Evolutionary conservation across 1,284 basidiomycete species (phyloP).

Genomic region (Leccinum subatratum): DNA sequence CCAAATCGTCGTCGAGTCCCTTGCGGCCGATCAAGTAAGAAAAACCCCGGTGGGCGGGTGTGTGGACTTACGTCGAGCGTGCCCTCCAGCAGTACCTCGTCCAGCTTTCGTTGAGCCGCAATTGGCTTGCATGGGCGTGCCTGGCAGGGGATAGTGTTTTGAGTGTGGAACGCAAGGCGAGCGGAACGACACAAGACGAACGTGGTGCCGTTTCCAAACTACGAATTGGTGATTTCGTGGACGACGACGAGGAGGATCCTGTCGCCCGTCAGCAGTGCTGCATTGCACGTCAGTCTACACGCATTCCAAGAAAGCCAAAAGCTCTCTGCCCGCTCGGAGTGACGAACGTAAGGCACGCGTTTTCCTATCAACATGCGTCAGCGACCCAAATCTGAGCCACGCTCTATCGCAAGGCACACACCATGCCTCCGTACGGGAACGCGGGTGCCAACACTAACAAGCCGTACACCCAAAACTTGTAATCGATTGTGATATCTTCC

Average conservation of each 20-base stretch:
- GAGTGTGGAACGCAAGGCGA: neutral
- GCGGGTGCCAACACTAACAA: conserved; percentile 63
- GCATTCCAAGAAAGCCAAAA: neutral
- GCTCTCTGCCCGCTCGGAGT: conserved; percentile 63
- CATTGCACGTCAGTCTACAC: conserved; percentile 7
- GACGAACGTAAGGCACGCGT: conserved; percentile 80
- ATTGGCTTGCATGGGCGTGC: conserved; percentile 68
- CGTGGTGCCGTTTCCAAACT: conserved; percentile 85
- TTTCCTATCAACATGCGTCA: conserved; percentile 49
- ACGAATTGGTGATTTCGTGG: conserved; percentile 74
- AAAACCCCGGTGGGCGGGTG: conserved; percentile 78
- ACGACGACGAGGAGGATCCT: conserved; percentile 81
- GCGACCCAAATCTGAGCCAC: neutral
- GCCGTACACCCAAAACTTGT: conserved; percentile 89
- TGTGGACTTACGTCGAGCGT: no score
- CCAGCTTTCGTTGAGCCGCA: conserved; percentile 94
- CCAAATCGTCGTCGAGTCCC: conserved; percentile 68
- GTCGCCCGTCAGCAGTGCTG: conserved; percentile 79
- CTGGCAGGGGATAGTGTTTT: conserved; percentile 49
- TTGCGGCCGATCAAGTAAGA: conserved; percentile 75
- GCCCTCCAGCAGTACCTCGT: no score
- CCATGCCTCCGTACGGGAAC: conserved; percentile 1
- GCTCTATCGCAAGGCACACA: neutral
- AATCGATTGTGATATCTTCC: conserved; percentile 61
- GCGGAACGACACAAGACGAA: conserved; percentile 30